phyloP scores from a whole-genome alignment of 768 basidiomycete genomes.

The Boletus edulis region DNA sequence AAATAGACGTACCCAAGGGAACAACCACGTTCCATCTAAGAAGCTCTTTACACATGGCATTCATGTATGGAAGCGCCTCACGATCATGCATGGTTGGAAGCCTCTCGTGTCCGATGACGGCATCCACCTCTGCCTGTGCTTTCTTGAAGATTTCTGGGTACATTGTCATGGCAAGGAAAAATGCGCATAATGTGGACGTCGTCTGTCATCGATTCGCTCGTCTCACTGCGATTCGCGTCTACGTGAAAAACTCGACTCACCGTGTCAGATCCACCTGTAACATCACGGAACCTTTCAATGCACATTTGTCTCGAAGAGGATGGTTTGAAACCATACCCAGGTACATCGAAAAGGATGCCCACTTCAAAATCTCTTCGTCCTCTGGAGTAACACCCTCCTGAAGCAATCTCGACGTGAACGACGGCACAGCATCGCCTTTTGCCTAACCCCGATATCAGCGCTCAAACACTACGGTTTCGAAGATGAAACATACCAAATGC shows the following conservation, averaged over 20 bases:
- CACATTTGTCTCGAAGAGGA: too few relatives aligned
- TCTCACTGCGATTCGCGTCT: not conserved
- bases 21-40: slow-evolving; percentile 5
- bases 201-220: slow-evolving; percentile 10
- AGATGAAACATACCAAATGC: not conserved
- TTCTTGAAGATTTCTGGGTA: slow-evolving; percentile 2
- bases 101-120: slow-evolving; percentile 1
- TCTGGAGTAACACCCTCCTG: not conserved
- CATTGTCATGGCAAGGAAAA: slow-evolving; percentile 16
- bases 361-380: slow-evolving; percentile 12
- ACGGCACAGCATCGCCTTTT: slow-evolving; percentile 8
- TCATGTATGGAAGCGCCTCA: slow-evolving; percentile 12
- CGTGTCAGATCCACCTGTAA: slow-evolving; percentile 26
- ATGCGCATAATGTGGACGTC: slow-evolving; percentile 3
- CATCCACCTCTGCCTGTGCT: slow-evolving; percentile 15
- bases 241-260: slow-evolving; percentile 21
- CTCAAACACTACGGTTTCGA: not conserved
- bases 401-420: slow-evolving; percentile 11
- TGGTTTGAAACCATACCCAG: slow-evolving; percentile 1
- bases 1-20: not conserved
- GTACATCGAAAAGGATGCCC: slow-evolving; percentile 11
- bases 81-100: slow-evolving; percentile 11
- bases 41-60: slow-evolving; percentile 15
- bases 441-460: not conserved
- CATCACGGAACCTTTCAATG: not conserved